Conservation (phyloP, 1,139 yeast species). For the Barnettozyma hawaiiensis region DNA sequence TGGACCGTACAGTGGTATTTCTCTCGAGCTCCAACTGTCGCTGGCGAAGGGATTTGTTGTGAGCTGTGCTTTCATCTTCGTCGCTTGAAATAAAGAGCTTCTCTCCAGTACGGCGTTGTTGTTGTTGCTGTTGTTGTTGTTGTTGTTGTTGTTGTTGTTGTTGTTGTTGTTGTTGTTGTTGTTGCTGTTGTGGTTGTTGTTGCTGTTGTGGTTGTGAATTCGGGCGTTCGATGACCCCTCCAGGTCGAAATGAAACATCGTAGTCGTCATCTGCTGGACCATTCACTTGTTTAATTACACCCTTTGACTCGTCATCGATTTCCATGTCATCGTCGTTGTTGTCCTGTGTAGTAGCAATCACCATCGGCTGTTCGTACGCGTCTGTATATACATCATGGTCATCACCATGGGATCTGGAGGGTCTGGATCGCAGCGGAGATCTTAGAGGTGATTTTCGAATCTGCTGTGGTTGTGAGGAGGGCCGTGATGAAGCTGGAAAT, state of each 20-base stretch:
- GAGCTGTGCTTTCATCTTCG: conserved; percentile 6
- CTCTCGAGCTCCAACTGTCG: conserved; percentile 19
- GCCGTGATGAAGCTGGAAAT: conserved; percentile 8
- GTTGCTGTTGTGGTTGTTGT: neutral
- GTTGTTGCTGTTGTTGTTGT: neutral
- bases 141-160: too few species aligned
- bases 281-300: conserved; percentile 16
- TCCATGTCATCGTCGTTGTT: conserved; percentile 15
- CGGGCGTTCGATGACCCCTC: conserved; percentile 4
- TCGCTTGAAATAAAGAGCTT: conserved; percentile 16
- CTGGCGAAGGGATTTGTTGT: conserved; percentile 6
- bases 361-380: conserved; percentile 15
- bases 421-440: conserved; percentile 14
- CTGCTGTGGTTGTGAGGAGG: neutral
- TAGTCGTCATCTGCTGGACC: conserved; percentile 4
- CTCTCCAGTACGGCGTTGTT: conserved; percentile 10
- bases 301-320: conserved; percentile 12
- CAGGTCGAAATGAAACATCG: conserved; percentile 7
- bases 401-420: neutral
- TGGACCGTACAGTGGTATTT: conserved; percentile 21
- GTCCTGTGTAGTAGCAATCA: conserved; percentile 11
- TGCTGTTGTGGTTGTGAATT: neutral
- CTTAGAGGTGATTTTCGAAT: conserved; percentile 11
- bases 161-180: too few species aligned
- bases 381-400: conserved; percentile 13